Base-by-base conservation (phyloP, 495 filamentous ascomycete species). In the Amphirosellinia nigrospora region DNA sequence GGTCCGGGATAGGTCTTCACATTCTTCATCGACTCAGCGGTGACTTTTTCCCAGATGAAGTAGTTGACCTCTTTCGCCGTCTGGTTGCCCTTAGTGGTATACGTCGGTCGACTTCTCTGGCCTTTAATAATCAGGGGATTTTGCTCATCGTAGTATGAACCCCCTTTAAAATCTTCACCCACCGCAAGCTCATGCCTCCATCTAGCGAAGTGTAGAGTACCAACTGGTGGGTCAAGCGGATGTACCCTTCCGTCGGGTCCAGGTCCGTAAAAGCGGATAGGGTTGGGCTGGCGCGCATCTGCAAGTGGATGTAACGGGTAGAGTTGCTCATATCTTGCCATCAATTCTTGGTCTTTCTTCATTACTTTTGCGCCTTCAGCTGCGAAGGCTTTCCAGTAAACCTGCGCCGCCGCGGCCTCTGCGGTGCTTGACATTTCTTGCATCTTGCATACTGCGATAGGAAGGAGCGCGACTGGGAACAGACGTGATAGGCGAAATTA, bases 121-220 rank as follows among this genome's bases (percentile, higher is more conserved):
- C 66, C 32, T 7, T 62, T 53, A 11, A 23, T 43, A 6, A 23
- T 32, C 32, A n/a, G 30, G 21, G 41, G 23, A n/a, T 50, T 43
- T 11, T 45, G 43, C 39, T 62, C 66, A 21, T 60, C 23, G 2
- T 21, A n/a, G 26, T 52, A 52, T 48, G n/a, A 56, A 5, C 5
- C 43, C 2, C 32, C 56, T 10, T 62, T 32, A 2, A 32, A 32
- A 26, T 53, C 43, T 30, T 41, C 43, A 15, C 41, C 15, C 19
- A 9, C 43, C 30, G 23, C 26, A 15, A 52, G 32, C 15, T 69
- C 66, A 21, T 41, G 43, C 53, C 39, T 48, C 32, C 43, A 69
- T 38, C 66, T 36, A 9, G 66, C 66, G 16, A 36, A 61, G 21
- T 69, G 66, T 5, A 69, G 55, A 41, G 66, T 69, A 16, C 66